These are phyloP conservation scores for Jatropha curcas DNA, from an alignment of 345 rosid genomes.

Conservation along the genomic window DNA sequence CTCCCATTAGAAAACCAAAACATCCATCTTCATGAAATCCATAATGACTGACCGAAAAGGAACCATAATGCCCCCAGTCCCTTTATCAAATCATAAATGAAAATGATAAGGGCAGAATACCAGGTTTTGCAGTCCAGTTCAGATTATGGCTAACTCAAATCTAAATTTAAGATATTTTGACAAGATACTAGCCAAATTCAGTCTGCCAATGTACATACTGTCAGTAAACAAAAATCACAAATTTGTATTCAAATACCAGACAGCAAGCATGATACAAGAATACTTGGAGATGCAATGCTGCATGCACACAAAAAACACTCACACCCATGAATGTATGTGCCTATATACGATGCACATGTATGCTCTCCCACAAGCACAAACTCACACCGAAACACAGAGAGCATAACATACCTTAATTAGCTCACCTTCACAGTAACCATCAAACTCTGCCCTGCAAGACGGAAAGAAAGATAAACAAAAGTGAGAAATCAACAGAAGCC, in stretches of 20 bases:
- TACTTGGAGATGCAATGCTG: not conserved
- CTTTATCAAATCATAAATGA: not conserved
- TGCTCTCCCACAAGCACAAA: not conserved
- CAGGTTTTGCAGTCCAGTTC: not conserved
- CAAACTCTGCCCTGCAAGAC: slow-evolving; percentile 78
- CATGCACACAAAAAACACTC: not conserved
- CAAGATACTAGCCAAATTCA: no score
- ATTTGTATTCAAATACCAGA: no score
- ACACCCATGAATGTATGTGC: not conserved
- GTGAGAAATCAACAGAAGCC: slow-evolving; percentile 22
- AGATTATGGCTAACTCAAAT: not conserved
- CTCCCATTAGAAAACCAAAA: not conserved
- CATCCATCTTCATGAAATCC: not conserved
- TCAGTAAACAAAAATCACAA: no score
- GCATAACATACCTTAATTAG: slow-evolving; percentile 69
- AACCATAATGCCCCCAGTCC: not conserved
- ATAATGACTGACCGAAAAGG: not conserved
- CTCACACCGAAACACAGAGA: not conserved
- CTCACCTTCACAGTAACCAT: slow-evolving; percentile 96
- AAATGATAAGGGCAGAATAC: not conserved
- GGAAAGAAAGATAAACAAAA: slow-evolving; percentile 16
- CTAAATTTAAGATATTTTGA: not conserved
- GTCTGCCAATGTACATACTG: no score
- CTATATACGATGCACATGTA: not conserved
- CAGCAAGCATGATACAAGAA: no score